Percentiles rank a stretch among this genome's conserved stretches.
Evolutionary conservation across 805 yeast species (phyloP).

Genomic region (Jamesozyma lodderae): DNA sequence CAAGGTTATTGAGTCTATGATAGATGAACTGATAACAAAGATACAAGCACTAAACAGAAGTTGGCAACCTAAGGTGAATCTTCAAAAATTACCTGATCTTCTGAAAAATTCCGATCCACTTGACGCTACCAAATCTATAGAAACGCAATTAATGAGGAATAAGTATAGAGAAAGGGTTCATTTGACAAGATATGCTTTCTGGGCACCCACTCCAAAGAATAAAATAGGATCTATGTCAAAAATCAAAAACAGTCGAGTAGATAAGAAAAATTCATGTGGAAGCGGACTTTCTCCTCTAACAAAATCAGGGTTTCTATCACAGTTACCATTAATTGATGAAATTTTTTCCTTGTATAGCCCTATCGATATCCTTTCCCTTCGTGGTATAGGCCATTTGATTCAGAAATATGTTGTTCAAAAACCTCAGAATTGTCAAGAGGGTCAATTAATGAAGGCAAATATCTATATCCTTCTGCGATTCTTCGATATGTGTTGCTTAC

Average conservation of each 20-base stretch:
- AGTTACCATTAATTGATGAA: constrained; percentile 25
- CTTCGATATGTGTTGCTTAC: constrained; percentile 23
- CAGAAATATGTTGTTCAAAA: constrained; percentile 7
- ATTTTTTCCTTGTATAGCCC: constrained; percentile 26
- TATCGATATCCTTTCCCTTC: constrained; percentile 20
- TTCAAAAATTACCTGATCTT: constrained; percentile 4
- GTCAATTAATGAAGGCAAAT: constrained; percentile 22
- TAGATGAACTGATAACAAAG: constrained; percentile 13
- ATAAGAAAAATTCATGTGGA: background rate
- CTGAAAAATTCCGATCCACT: constrained; percentile 1
- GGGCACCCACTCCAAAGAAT: background rate
- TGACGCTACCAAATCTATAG: constrained; percentile 16
- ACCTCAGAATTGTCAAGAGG: background rate
- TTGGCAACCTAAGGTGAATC: constrained; percentile 20
- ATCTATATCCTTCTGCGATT: constrained; percentile 24
- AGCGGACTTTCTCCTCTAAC: background rate
- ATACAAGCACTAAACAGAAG: constrained; percentile 8
- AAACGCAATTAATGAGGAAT: constrained; percentile 24
- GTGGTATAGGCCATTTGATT: constrained; percentile 24
- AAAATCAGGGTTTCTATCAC: constrained; percentile 3
- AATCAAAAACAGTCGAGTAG: background rate
- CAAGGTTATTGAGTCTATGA: constrained; percentile 7
- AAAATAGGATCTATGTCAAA: no score
- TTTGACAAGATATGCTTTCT: constrained; percentile 17
- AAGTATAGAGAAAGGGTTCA: constrained; percentile 17